These are phyloP conservation scores for Pseudotsuga menziesii DNA, from an alignment of 75 land plant species.

Conservation along the genomic window DNA sequence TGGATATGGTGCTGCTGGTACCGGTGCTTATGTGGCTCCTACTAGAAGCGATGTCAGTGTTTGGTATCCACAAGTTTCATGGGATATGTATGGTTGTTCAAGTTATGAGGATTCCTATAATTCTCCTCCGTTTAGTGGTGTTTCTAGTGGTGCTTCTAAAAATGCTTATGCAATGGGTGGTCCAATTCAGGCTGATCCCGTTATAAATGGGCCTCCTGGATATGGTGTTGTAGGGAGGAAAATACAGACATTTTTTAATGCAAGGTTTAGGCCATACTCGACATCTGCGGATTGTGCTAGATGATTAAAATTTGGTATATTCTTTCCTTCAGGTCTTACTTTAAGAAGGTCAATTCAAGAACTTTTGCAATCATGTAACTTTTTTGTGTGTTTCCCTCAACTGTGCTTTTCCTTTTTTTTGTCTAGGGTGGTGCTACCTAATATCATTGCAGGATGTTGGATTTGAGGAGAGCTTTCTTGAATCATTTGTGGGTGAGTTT, in stretches of 20 bases:
- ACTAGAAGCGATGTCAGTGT: conserved; percentile 20
- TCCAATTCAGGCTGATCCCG: background rate
- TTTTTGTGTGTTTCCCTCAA: background rate
- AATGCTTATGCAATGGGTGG: conserved; percentile 2
- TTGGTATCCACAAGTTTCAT: conserved; percentile 39
- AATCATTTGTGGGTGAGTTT: conserved; percentile 2
- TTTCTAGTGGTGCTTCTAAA: conserved; percentile 11
- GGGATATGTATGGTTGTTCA: conserved; percentile 43
- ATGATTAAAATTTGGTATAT: background rate
- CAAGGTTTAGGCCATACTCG: conserved; percentile 45
- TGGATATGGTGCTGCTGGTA: conserved; percentile 43
- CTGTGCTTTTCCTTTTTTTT: background rate
- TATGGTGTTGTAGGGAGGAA: conserved; percentile 40
- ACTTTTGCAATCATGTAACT: background rate
- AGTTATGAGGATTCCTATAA: conserved; percentile 31
- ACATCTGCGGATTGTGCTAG: conserved; percentile 18
- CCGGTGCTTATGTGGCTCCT: conserved; percentile 37
- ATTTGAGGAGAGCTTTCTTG: background rate
- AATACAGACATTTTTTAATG: conserved; percentile 47
- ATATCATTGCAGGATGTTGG: conserved; percentile 7
- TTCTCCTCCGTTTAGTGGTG: too few species aligned
- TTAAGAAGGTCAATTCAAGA: background rate
- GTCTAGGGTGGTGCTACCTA: background rate
- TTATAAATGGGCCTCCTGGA: conserved; percentile 5
- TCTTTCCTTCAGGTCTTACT: background rate